These are phyloP conservation scores for Butyriboletus loyo DNA, from an alignment of 768 basidiomycete genomes.

Conservation along the genomic window DNA sequence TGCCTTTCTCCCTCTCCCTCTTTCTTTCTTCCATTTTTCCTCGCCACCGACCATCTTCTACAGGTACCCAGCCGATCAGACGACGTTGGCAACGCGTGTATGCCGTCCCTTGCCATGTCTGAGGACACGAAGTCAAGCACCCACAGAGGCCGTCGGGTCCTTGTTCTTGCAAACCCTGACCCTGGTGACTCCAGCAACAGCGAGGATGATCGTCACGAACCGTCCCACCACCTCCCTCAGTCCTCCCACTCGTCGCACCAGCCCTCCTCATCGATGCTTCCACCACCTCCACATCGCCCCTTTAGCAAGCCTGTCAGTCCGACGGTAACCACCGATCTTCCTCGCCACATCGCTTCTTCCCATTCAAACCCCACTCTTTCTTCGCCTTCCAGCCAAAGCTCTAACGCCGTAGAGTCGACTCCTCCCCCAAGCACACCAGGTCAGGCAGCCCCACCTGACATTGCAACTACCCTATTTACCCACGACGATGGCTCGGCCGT, in stretches of 20 bases:
- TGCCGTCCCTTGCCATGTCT: slow-evolving; percentile 47
- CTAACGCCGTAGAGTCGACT: slow-evolving; percentile 60
- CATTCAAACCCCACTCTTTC: slow-evolving; percentile 56
- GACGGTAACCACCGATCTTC: slow-evolving; percentile 39
- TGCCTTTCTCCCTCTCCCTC: not conserved
- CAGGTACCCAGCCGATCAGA: slow-evolving; percentile 16
- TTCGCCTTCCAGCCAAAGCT: slow-evolving; percentile 68
- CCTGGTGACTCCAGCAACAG: slow-evolving; percentile 44
- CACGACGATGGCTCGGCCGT: slow-evolving; percentile 35
- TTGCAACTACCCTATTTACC: slow-evolving; percentile 38
- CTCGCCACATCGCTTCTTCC: slow-evolving; percentile 35
- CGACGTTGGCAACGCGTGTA: slow-evolving; percentile 30
- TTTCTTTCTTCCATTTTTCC: not conserved
- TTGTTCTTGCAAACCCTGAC: slow-evolving; percentile 62
- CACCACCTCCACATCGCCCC: slow-evolving; percentile 20
- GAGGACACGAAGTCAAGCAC: slow-evolving; percentile 50
- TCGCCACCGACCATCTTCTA: not conserved
- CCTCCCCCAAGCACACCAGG: slow-evolving; percentile 69
- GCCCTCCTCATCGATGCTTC: slow-evolving; percentile 24
- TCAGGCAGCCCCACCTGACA: slow-evolving; percentile 41
- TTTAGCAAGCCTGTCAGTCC: slow-evolving; percentile 18
- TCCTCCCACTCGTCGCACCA: slow-evolving; percentile 27
- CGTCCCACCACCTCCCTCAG: slow-evolving; percentile 15
- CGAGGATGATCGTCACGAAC: slow-evolving; percentile 33
- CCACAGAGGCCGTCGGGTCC: slow-evolving; percentile 38